These are phyloP conservation scores for Zelonia costaricensis DNA, from an alignment of 208 protist species.

Conservation along the genomic window DNA sequence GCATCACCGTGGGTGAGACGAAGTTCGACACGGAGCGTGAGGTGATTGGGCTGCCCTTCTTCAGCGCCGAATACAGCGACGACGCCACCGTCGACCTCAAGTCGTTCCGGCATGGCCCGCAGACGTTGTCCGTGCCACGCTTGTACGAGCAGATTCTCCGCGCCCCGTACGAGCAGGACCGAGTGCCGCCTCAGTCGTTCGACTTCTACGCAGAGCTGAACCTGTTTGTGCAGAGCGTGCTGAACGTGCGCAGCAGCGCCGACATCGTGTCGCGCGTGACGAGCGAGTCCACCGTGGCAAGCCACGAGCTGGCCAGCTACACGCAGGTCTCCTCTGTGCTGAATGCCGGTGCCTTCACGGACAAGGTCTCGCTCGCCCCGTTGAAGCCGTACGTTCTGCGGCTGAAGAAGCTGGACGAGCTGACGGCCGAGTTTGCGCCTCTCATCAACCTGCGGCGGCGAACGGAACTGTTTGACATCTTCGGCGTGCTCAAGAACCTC, in stretches of 20 bases:
- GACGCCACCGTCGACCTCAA: slow-evolving; percentile 60
- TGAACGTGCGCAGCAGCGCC: slow-evolving; percentile 20
- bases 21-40: slow-evolving; percentile 56
- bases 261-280: slow-evolving; percentile 17
- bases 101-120: slow-evolving; percentile 33
- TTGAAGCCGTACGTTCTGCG: slow-evolving; percentile 71
- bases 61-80: slow-evolving; percentile 47
- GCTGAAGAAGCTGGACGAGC: slow-evolving; percentile 70
- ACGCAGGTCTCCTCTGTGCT: slow-evolving; percentile 54
- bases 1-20: slow-evolving; percentile 50
- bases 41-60: slow-evolving; percentile 64
- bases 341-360: slow-evolving; percentile 49
- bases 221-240: slow-evolving; percentile 55
- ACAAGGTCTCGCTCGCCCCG: slow-evolving; percentile 48
- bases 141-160: slow-evolving; percentile 57
- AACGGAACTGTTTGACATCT: slow-evolving; percentile 84
- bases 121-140: slow-evolving; percentile 42
- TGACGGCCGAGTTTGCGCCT: slow-evolving; percentile 69
- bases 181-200: slow-evolving; percentile 33
- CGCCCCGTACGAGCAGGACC: slow-evolving; percentile 29
- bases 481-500: slow-evolving; percentile 75
- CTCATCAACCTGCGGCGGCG: slow-evolving; percentile 76
- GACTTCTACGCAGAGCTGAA: slow-evolving; percentile 89
- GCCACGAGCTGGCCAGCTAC: slow-evolving; percentile 74
- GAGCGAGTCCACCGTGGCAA: slow-evolving; percentile 28